Conservation (phyloP, 495 filamentous ascomycete genomes). For the Cladorrhinum samala region DNA sequence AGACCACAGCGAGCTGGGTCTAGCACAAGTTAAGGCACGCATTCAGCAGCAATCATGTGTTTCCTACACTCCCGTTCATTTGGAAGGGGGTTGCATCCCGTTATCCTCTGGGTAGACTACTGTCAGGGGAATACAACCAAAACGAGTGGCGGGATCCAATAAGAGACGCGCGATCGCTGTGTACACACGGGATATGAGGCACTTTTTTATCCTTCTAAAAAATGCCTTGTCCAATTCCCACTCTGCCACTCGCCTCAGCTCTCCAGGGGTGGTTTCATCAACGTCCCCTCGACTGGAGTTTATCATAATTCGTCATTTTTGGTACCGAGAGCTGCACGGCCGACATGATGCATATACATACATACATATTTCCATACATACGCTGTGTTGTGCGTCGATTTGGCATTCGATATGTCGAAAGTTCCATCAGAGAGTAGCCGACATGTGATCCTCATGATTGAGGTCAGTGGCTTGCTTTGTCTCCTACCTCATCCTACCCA, state of each 20-base stretch:
- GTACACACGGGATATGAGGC: not conserved
- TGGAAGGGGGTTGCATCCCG: constrained; percentile 6
- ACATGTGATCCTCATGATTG: no score
- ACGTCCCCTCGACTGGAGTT: no score
- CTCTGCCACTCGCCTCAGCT: not conserved
- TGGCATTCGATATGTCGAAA: no score
- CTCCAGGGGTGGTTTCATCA: not conserved
- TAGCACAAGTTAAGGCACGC: not conserved
- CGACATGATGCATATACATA: no score
- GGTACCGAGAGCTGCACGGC: no score
- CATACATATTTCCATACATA: no score
- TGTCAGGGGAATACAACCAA: not conserved
- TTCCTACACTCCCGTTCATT: not conserved
- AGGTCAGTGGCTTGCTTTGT: no score
- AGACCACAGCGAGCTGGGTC: no score
- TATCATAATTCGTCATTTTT: no score
- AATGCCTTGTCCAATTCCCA: not conserved
- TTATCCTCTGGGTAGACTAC: not conserved
- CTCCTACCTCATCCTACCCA: no score
- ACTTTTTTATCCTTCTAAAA: not conserved
- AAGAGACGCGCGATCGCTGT: not conserved
- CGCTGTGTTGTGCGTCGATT: no score
- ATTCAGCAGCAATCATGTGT: constrained; percentile 12
- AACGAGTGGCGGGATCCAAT: not conserved
- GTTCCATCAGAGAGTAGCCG: no score